A percentile compares a stretch with the other conserved stretches of the same genome.
Evolutionary conservation across 805 yeast genomes (phyloP).

Genomic region (Metschnikowia vanudenii): DNA sequence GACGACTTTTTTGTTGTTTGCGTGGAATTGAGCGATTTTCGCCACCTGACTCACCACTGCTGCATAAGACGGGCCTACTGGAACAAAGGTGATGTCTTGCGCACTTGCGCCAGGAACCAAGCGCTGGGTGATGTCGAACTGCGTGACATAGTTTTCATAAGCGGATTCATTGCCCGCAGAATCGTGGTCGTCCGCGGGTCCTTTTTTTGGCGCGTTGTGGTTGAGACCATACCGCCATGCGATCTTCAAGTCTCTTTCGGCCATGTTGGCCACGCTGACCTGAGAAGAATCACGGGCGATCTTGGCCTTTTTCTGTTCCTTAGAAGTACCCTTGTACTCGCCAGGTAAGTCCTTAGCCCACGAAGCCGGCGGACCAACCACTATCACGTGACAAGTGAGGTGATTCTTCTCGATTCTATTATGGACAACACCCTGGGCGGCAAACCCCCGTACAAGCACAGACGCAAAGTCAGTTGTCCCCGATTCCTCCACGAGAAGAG

Average conservation of each 20-base stretch:
- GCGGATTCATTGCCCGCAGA: conserved; percentile 18
- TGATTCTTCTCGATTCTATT: conserved; percentile 43
- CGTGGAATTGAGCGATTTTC: conserved; percentile 31
- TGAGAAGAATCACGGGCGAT: conserved; percentile 58
- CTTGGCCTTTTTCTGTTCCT: conserved; percentile 60
- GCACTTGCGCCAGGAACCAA: conserved; percentile 64
- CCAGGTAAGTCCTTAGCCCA: conserved; percentile 81
- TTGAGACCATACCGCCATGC: conserved; percentile 87
- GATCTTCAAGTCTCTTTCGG: conserved; percentile 65
- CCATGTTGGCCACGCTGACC: conserved; percentile 65
- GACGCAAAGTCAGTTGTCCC: conserved; percentile 88
- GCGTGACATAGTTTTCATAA: conserved; percentile 53
- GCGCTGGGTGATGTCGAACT: conserved; percentile 75
- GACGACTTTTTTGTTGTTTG: conserved; percentile 48
- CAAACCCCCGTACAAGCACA: conserved; percentile 63
- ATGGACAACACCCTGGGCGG: conserved; percentile 74
- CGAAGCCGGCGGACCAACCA: conserved; percentile 53
- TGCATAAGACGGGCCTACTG: conserved; percentile 26
- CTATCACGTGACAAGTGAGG: conserved; percentile 56
- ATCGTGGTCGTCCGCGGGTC: conserved; percentile 15
- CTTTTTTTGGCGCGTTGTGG: conserved; percentile 14
- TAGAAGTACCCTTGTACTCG: conserved; percentile 63
- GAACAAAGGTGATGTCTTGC: conserved; percentile 59
- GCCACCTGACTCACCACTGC: conserved; percentile 42
- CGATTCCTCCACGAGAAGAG: conserved; percentile 72